Conservation (phyloP, 176 grass and related monocot species). For the Poa pratensis region DNA sequence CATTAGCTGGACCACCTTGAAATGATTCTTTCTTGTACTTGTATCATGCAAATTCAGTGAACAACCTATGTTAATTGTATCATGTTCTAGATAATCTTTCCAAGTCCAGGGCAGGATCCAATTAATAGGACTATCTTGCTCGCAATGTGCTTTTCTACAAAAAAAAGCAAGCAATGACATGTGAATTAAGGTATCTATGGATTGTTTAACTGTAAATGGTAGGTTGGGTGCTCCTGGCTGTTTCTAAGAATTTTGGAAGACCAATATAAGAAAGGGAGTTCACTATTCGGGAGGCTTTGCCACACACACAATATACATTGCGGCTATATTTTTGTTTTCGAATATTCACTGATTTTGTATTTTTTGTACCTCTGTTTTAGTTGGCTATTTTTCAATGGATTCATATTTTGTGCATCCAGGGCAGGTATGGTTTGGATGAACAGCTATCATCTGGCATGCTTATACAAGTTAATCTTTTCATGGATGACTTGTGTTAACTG, state of each 20-base stretch:
- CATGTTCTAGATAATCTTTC: not conserved
- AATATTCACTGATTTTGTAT: not conserved
- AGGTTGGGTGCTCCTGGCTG: not conserved
- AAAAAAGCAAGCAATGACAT: not conserved
- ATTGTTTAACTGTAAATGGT: not conserved
- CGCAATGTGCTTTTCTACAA: not conserved
- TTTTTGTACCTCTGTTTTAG: not conserved
- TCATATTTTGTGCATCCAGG: not conserved
- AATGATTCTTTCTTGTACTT: not conserved
- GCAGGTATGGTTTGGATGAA: not conserved
- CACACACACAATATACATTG: not conserved
- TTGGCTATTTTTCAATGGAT: not conserved
- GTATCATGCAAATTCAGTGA: not conserved
- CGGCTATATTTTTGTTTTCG: not conserved
- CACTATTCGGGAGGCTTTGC: not conserved
- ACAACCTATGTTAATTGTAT: not conserved
- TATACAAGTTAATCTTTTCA: not conserved
- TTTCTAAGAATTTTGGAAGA: not conserved
- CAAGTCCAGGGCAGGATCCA: not conserved
- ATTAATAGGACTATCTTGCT: slow-evolving; percentile 10
- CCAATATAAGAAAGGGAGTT: not conserved
- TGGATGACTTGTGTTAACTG: not conserved
- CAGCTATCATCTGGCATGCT: not conserved
- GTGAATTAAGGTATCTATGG: not conserved
- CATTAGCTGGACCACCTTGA: slow-evolving; percentile 1